phyloP scores from a whole-genome alignment of 148 eudicot species.

The Chenopodium suecicum region DNA sequence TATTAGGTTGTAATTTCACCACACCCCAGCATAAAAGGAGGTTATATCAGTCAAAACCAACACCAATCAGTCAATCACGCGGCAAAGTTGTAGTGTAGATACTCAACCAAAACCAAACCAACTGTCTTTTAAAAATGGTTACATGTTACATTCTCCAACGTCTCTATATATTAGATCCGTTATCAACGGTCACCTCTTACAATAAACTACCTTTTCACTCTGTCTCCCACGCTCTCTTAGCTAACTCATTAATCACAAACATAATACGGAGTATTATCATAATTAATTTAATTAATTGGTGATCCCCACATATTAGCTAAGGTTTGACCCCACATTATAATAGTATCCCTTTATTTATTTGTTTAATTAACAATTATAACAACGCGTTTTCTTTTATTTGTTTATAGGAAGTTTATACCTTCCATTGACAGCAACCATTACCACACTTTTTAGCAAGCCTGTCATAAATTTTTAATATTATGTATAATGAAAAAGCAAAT shows the following conservation, averaged over 20 bases:
- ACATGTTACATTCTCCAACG: conserved; percentile 14
- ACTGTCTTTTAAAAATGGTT: background rate
- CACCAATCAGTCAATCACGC: conserved; percentile 24
- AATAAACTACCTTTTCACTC: conserved; percentile 15
- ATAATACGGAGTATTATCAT: background rate
- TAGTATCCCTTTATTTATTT: no score
- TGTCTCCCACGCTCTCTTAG: conserved; percentile 21
- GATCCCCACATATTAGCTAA: conserved; percentile 27
- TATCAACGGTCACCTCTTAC: conserved; percentile 22
- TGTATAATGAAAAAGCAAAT: background rate
- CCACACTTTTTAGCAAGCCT: background rate
- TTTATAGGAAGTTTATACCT: background rate
- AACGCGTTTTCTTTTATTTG: conserved; percentile 12
- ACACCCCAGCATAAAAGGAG: background rate
- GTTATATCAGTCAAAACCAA: background rate
- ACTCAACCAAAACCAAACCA: conserved; percentile 2
- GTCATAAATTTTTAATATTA: background rate
- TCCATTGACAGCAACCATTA: conserved; percentile 1
- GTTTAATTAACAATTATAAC: conserved; percentile 11
- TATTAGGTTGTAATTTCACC: background rate
- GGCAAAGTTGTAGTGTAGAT: conserved; percentile 17
- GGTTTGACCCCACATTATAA: conserved; percentile 3
- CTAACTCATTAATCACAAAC: background rate
- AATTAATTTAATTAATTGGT: background rate
- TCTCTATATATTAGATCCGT: conserved; percentile 21